Conservation (phyloP, 805 yeast species). For the Candida pseudoglaebosa region DNA sequence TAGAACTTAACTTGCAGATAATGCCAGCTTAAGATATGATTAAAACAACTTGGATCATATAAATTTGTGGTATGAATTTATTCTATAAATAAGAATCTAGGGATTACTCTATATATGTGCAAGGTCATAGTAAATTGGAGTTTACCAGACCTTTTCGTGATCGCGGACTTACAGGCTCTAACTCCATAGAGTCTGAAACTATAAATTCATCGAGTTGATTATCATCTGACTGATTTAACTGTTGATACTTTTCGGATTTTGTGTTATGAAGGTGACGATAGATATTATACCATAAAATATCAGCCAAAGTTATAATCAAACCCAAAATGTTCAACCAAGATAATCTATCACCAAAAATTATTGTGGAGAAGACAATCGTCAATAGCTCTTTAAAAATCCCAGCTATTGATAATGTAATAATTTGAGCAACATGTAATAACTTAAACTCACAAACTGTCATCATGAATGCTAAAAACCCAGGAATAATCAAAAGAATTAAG, state of each 20-base stretch:
- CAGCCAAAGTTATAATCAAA: conserved; percentile 65
- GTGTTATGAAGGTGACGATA: conserved; percentile 41
- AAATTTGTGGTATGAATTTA: too few species aligned
- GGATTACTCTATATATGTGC: too few species aligned
- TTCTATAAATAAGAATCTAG: too few species aligned
- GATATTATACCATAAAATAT: conserved; percentile 80
- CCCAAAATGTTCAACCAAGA: conserved; percentile 70
- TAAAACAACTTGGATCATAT: too few species aligned
- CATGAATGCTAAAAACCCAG: conserved; percentile 83
- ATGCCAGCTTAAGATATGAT: too few species aligned
- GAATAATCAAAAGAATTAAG: conserved; percentile 58
- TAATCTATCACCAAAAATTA: conserved; percentile 72
- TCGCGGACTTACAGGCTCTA: conserved; percentile 1
- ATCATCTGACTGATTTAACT: conserved; percentile 2
- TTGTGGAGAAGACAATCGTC: conserved; percentile 66
- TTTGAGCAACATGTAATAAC: conserved; percentile 74
- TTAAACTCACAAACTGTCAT: conserved; percentile 89
- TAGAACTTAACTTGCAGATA: too few species aligned
- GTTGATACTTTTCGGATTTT: conserved; percentile 7
- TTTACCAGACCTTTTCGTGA: conserved; percentile 1
- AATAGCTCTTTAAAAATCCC: conserved; percentile 91
- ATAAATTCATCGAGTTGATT: not conserved
- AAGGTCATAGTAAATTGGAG: not conserved
- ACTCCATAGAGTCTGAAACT: conserved; percentile 6
- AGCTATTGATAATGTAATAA: conserved; percentile 81